Base-by-base conservation (phyloP, 768 basidiomycete species). In the Rickenella mellea region DNA sequence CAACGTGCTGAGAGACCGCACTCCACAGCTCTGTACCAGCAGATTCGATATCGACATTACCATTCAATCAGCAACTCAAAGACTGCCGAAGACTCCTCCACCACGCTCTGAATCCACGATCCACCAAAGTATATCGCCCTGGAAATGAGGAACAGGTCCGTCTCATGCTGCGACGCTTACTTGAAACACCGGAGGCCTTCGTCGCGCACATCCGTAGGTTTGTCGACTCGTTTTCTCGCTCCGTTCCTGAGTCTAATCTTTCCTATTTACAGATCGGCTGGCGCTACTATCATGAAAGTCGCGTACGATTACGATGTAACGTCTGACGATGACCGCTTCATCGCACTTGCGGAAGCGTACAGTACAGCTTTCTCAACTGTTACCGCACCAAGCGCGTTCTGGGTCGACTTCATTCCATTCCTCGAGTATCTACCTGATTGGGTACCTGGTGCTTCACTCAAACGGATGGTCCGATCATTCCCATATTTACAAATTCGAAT, bases 381-480 rank as follows among this genome's bases (percentile, higher is more conserved):
- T 2, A 26, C 53, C 2, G 27, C 44, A 7, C 59, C 69, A 5
- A 66, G 67, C 2, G 58, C 63, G 27, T 62, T 61, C 30, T 58
- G 58, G 4, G 58, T 57, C 10, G 61, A 62, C 35, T n/a, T 51
- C 47, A 29, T 69, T 46, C 56, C 55, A 7, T 45, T 47, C 17
- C 37, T 66, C 64, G 45, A 49, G 27, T 42, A 59, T 24, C 37
- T 66, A 8, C 64, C 64, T 2, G 43, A 50, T 3, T 65, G 64
- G 64, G 56, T 64, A 33, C 62, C 62, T 12, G 58, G 62, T 10
- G 40, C 55, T 7, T 55, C 55, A 0, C 65, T 67, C 37, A 58
- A 64, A 44, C 49, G 51, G 31, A 56, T 57, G 52, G 33, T 27
- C 8, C 30, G 54, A 7, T 8, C 14, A 33, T 33, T 15, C 15